These are phyloP conservation scores for Wolfiporia cocos DNA, from an alignment of 1,284 basidiomycete genomes.

Conservation along the genomic window DNA sequence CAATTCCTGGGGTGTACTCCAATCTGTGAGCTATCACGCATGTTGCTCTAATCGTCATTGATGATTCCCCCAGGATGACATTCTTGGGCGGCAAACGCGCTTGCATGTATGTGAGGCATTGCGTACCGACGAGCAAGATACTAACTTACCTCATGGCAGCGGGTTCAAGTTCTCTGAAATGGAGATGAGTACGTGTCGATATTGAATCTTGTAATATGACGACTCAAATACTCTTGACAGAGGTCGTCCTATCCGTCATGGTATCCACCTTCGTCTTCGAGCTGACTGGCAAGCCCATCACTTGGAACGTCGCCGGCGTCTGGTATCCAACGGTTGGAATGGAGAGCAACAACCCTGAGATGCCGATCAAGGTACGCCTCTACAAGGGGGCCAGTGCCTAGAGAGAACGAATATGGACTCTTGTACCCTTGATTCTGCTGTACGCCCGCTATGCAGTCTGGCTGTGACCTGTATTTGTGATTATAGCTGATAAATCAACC, in stretches of 20 bases:
- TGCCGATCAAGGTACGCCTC: slow-evolving; percentile 7
- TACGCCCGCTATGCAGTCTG: too few relatives aligned
- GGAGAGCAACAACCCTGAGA: neutral
- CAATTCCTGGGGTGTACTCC: slow-evolving; percentile 21
- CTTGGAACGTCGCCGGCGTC: slow-evolving; percentile 9
- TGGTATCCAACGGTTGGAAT: slow-evolving; percentile 7
- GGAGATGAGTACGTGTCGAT: slow-evolving; percentile 26
- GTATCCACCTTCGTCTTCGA: slow-evolving; percentile 13
- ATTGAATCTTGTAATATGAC: neutral
- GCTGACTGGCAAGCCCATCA: slow-evolving; percentile 6
- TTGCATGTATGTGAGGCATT: slow-evolving; percentile 30
- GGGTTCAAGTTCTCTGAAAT: slow-evolving; percentile 30
- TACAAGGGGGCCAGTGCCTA: too few relatives aligned
- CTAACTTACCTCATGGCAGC: slow-evolving; percentile 14
- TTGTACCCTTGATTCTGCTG: too few relatives aligned
- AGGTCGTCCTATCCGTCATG: slow-evolving; percentile 3
- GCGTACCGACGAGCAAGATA: too few relatives aligned
- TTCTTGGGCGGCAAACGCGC: slow-evolving; percentile 27
- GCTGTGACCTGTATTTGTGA: too few relatives aligned
- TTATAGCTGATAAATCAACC: too few relatives aligned
- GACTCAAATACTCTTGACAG: neutral
- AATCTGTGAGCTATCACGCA: too few relatives aligned
- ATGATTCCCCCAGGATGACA: slow-evolving; percentile 22
- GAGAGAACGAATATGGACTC: too few relatives aligned
- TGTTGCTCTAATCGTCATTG: neutral